Base-by-base conservation (phyloP, 179 eudicot genomes). In the Patellifolia procumbens region DNA sequence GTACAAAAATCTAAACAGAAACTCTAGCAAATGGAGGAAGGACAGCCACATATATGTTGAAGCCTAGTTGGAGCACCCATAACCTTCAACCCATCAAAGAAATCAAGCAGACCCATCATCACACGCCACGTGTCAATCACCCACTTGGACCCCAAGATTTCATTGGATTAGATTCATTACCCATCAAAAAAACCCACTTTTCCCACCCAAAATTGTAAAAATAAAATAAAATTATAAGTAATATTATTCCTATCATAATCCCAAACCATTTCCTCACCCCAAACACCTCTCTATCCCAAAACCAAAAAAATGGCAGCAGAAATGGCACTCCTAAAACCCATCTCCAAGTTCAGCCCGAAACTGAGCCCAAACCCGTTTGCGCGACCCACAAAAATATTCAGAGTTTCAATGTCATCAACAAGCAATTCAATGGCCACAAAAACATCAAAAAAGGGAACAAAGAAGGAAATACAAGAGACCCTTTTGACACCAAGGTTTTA, bases 401-500 rank as follows among this genome's bases (percentile, higher is more conserved):
- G 80, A 5, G 82, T 90, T 7, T 80, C 84, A 24, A 89, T 90
- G 88, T 81, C 92, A 0, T 8, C 88, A 28, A 66, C 95, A 24
- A 70, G 86, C 28, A 37, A 79, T 5, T 8, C 83, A 29, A 52
- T 76, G 12, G 59, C 87, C 31, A 34, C 78, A 22, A 80, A 64
- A 48, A 20, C 86, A 7, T 59, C 87, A 26, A 87, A 86, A 72
- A 86, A 84, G 75, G 84, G 67, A 1, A 76, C 42, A 17, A 90
- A 94, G 74, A 80, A 88, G 51, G 90, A 74, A 11, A 94, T 94
- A 7, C 87, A 92, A 75, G 97, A 94, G 80, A 74, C 88, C 10
- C 85, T 94, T 15, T 68, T 94, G 74, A 82, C 98, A 0, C 97
- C 97, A 7, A 85, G 98, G 83, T 92, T 95, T 67, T 95, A 92